Conservation (phyloP, 768 basidiomycete species). For the Cantharellus anzutake region DNA sequence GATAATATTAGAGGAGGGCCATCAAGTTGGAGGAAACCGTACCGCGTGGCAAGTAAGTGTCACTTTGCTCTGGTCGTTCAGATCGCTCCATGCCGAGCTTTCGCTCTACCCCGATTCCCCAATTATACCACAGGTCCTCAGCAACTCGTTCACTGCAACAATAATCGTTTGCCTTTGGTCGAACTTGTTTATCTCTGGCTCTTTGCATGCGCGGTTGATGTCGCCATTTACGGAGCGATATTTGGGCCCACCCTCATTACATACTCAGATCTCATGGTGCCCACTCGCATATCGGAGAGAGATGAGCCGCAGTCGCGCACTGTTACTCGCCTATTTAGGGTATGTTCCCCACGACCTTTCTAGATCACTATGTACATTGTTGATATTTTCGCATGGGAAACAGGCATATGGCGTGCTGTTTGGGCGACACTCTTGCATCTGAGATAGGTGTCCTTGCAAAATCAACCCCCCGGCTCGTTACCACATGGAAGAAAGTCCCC, state of each 20-base stretch:
- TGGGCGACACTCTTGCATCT: conserved; percentile 85
- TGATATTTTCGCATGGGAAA: not conserved
- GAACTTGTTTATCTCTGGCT: conserved; percentile 27
- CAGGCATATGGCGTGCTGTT: conserved; percentile 76
- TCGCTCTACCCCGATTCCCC: not conserved
- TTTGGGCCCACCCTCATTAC: not conserved
- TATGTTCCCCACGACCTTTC: conserved; percentile 17
- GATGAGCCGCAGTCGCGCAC: conserved; percentile 29
- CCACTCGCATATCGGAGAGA: conserved; percentile 27
- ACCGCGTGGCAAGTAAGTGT: conserved; percentile 49
- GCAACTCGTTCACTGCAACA: conserved; percentile 53
- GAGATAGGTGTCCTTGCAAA: conserved; percentile 77
- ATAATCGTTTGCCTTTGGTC: conserved; percentile 47
- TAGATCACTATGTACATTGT: not conserved
- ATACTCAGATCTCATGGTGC: conserved; percentile 32
- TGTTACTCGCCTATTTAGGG: conserved; percentile 52
- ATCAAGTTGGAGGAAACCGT: conserved; percentile 55
- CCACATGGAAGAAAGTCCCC: conserved; percentile 54
- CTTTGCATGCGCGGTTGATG: conserved; percentile 12
- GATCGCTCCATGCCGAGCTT: not conserved
- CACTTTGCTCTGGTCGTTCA: not conserved
- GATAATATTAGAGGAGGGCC: conserved; percentile 56
- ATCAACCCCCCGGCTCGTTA: conserved; percentile 52
- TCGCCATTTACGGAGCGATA: conserved; percentile 6
- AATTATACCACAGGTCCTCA: conserved; percentile 23